Percentiles rank a stretch among this genome's conserved stretches.
phyloP scores from a whole-genome alignment of 352 stramenopile genomes.

The Aphanomyces stellatus region DNA sequence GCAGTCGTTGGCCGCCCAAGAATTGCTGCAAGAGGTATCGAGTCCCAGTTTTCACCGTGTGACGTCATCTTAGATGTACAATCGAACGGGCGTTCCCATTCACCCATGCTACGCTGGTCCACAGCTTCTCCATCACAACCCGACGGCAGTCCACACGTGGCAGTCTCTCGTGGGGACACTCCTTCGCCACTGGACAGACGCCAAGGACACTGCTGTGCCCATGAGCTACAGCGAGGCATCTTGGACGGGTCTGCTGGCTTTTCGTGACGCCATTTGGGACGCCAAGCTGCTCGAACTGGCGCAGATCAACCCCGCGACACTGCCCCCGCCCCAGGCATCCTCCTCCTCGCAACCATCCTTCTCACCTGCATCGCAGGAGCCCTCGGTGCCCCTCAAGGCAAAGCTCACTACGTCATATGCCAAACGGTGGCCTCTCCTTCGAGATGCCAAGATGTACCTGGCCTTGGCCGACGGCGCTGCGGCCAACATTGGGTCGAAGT shows the following conservation, averaged over 20 bases:
- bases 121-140: constrained; percentile 74
- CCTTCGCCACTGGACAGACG: constrained; percentile 77
- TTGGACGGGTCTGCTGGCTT: constrained; percentile 92
- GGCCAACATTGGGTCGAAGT: constrained; percentile 94
- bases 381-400: constrained; percentile 47
- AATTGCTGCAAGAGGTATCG: constrained; percentile 39
- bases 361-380: constrained; percentile 32
- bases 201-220: constrained; percentile 33
- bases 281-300: constrained; percentile 64
- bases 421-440: constrained; percentile 69
- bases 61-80: constrained; percentile 23
- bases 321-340: constrained; percentile 31
- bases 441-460: constrained; percentile 69
- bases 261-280: constrained; percentile 80
- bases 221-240: constrained; percentile 92
- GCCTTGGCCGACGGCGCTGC: constrained; percentile 90
- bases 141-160: constrained; percentile 50
- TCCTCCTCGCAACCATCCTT: no score
- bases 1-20: constrained; percentile 29
- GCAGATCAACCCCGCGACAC: constrained; percentile 53
- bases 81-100: constrained; percentile 64
- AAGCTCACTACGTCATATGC: constrained; percentile 36
- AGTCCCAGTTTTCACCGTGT: no score
- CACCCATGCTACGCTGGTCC: constrained; percentile 86
- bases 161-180: constrained; percentile 86